Evolutionary conservation across 2,329 filamentous ascomycete species (phyloP), one percentile per base, ranked within the genome.

Genomic region (Trichoderma sp.): DNA sequence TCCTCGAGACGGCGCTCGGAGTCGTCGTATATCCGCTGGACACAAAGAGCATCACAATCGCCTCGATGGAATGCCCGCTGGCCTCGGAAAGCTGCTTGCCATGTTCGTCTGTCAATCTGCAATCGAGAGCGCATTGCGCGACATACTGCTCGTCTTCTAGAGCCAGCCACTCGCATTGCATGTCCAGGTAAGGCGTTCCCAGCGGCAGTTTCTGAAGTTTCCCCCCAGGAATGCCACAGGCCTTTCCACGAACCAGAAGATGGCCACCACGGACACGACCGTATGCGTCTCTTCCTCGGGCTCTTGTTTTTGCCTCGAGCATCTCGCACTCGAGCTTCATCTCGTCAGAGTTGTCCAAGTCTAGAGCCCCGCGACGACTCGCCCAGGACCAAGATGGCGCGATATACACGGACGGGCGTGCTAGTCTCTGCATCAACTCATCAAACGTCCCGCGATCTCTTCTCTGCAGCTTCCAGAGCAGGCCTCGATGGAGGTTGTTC

Each of bases 301-400:
- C 15, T 12, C 17, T 41, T 7, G 57, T 60, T 19, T 50, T 41
- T 3, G 57, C 57, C 30, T 60, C 30, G 4, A 60, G 57, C 9
- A 60, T 7, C 0, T n/a, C 21, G 21, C 57, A 60, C 57, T 60
- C 57, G 28, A 21, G 45, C 6, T 50, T 34, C 57, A 60, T 60
- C 5, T 26, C 19, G 12, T 60, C 30, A 14, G 56, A 41, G 15
- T 50, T 47, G 9, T 60, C 44, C 30, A 48, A 39, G 21, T 10
- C 21, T 5, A 60, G 9, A 10, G 10, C n/a, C 1, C 30, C 39
- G 7, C 43, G n/a, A 2, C 45, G 28, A 6, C 45, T 60, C n/a
- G 57, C 57, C 57, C 57, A 60, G 12, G 44, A 41, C 57, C 57
- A 60, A 10, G 57, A 60, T 7, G 57, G 57, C 21, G 57, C 57